phyloP scores from a whole-genome alignment of 345 rosid species.

The Melastoma malabathricum region DNA sequence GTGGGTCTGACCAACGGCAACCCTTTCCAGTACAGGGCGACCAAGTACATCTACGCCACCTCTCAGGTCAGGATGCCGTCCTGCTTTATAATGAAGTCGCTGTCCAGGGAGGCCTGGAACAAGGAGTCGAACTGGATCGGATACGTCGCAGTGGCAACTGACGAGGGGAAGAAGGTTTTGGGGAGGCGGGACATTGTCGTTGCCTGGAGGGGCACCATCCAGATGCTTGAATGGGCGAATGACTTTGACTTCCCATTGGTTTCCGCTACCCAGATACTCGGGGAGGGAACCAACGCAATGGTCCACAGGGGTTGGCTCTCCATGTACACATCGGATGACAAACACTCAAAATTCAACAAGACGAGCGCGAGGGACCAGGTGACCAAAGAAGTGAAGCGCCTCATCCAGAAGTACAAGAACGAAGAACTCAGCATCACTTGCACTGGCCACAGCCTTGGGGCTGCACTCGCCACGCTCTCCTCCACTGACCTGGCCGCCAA shows the following conservation, averaged over 20 bases:
- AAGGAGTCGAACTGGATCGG: slow-evolving; percentile 83
- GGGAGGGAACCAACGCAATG: slow-evolving; percentile 8
- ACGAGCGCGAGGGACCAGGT: slow-evolving; percentile 49
- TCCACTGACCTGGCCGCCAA: slow-evolving; percentile 35
- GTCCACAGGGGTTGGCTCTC: slow-evolving; percentile 40
- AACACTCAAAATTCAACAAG: slow-evolving; percentile 21
- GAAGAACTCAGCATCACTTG: slow-evolving; percentile 53
- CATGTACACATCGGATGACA: slow-evolving; percentile 31
- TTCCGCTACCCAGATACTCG: slow-evolving; percentile 34
- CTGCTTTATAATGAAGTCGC: slow-evolving; percentile 39
- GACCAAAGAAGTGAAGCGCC: slow-evolving; percentile 27
- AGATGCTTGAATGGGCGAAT: slow-evolving; percentile 54
- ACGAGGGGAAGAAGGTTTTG: slow-evolving; percentile 35
- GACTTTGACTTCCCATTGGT: slow-evolving; percentile 50
- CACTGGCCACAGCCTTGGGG: slow-evolving; percentile 56
- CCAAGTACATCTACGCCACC: slow-evolving; percentile 52
- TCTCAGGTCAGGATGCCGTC: slow-evolving; percentile 37
- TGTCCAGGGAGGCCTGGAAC: slow-evolving; percentile 72
- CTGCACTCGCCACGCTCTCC: slow-evolving; percentile 32
- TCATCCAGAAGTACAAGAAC: slow-evolving; percentile 30
- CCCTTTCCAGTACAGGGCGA: slow-evolving; percentile 33
- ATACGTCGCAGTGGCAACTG: slow-evolving; percentile 65
- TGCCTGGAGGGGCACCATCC: slow-evolving; percentile 72
- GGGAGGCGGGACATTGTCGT: slow-evolving; percentile 77
- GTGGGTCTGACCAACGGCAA: slow-evolving; percentile 37